Conservation (phyloP, 768 basidiomycete species). For the Panaeolus cyanescens region DNA sequence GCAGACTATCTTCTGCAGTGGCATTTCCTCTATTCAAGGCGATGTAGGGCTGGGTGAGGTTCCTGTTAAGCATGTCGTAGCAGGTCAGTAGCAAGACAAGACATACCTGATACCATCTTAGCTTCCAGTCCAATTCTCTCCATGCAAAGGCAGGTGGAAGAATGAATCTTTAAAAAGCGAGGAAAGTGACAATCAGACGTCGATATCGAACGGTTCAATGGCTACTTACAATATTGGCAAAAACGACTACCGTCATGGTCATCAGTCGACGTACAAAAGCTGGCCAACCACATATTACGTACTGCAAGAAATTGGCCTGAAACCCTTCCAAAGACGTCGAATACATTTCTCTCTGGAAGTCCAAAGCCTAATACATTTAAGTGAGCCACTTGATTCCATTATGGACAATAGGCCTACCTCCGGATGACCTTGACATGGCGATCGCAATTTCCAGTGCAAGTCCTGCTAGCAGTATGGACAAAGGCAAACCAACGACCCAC, state of each 20-base stretch:
- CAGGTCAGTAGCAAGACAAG: background rate
- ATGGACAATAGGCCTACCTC: background rate
- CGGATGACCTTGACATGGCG: slow-evolving; percentile 34
- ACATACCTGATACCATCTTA: slow-evolving; percentile 61
- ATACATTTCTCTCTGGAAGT: slow-evolving; percentile 50
- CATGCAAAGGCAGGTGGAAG: slow-evolving; percentile 53
- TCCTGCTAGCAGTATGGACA: slow-evolving; percentile 47
- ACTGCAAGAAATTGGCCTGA: slow-evolving; percentile 51
- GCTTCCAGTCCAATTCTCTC: slow-evolving; percentile 52
- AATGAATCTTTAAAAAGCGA: slow-evolving; percentile 45
- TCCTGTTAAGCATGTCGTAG: background rate
- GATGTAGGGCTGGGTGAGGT: slow-evolving; percentile 56
- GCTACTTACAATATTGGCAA: slow-evolving; percentile 50
- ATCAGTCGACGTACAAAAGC: slow-evolving; percentile 2
- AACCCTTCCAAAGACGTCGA: slow-evolving; percentile 52
- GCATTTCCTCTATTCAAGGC: slow-evolving; percentile 53
- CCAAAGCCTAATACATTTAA: slow-evolving; percentile 45
- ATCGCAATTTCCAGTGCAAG: slow-evolving; percentile 49
- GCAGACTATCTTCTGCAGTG: slow-evolving; percentile 57
- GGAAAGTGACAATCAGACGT: background rate
- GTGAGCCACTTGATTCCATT: background rate
- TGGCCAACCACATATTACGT: slow-evolving; percentile 10
- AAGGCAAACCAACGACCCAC: slow-evolving; percentile 37
- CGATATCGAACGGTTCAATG: background rate
- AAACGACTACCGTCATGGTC: slow-evolving; percentile 46